These are phyloP conservation scores for Oryza officinalis DNA, from an alignment of 176 grass and related monocot genomes.

Conservation along the genomic window DNA sequence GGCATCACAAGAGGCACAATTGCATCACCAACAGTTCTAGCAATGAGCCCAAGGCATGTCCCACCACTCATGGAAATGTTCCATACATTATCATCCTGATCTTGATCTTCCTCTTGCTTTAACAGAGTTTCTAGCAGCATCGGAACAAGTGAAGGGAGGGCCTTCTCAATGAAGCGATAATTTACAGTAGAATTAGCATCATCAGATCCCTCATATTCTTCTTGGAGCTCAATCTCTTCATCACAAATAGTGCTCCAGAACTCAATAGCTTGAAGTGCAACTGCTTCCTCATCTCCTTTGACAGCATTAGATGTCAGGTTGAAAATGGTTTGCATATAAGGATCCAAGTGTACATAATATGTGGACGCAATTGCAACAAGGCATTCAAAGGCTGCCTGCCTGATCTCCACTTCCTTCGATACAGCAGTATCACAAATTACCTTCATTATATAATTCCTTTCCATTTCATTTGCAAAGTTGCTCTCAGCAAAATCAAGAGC, in stretches of 20 bases:
- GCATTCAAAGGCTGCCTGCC: slow-evolving; percentile 83
- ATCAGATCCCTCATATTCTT: slow-evolving; percentile 62
- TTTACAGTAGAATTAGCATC: slow-evolving; percentile 64
- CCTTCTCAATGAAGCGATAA: slow-evolving; percentile 78
- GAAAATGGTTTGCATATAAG: slow-evolving; percentile 83
- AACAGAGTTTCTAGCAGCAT: slow-evolving; percentile 87
- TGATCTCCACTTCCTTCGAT: slow-evolving; percentile 78
- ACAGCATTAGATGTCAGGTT: slow-evolving; percentile 74
- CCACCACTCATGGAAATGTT: slow-evolving; percentile 84
- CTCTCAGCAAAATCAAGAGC: slow-evolving; percentile 86
- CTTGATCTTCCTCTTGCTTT: slow-evolving; percentile 95
- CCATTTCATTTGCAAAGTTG: slow-evolving; percentile 90
- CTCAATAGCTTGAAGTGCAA: slow-evolving; percentile 81
- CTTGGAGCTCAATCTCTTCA: slow-evolving; percentile 85
- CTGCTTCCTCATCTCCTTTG: slow-evolving; percentile 68
- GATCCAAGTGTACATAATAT: slow-evolving; percentile 71
- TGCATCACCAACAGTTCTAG: slow-evolving; percentile 76
- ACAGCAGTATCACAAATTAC: slow-evolving; percentile 80
- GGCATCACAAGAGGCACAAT: slow-evolving; percentile 79
- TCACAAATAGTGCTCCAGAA: slow-evolving; percentile 96
- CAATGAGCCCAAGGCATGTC: slow-evolving; percentile 73
- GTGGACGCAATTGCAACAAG: slow-evolving; percentile 88
- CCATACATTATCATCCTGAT: slow-evolving; percentile 81
- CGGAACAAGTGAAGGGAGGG: slow-evolving; percentile 82
- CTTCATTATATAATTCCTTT: slow-evolving; percentile 95